phyloP scores from a whole-genome alignment of 805 yeast species.

The Kodamaea sagamina region DNA sequence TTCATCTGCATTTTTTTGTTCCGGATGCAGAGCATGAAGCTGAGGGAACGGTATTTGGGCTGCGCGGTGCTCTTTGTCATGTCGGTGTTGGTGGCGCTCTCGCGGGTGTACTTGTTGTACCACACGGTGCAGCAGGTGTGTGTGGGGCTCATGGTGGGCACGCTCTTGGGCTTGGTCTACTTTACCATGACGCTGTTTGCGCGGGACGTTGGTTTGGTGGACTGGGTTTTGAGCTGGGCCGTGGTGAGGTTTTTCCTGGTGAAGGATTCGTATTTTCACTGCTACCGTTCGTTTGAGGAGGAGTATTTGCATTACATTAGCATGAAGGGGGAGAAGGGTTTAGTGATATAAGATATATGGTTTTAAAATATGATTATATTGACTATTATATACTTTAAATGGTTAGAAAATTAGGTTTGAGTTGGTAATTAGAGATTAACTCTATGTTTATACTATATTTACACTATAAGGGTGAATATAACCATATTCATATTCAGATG shows the following conservation, averaged over 20 bases:
- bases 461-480: too few relatives aligned
- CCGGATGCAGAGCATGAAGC: conserved; percentile 40
- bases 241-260: conserved; percentile 52
- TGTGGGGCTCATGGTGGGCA: conserved; percentile 71
- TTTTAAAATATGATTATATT: neutral
- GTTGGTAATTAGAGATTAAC: too few relatives aligned
- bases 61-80: conserved; percentile 26
- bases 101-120: conserved; percentile 77
- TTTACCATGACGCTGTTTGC: conserved; percentile 52
- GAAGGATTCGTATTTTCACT: conserved; percentile 60
- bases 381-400: too few relatives aligned
- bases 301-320: conserved; percentile 36
- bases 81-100: conserved; percentile 53
- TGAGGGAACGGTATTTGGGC: conserved; percentile 29
- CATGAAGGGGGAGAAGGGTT: conserved; percentile 1
- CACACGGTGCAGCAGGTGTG: conserved; percentile 74
- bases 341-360: neutral
- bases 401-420: too few relatives aligned
- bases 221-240: conserved; percentile 63
- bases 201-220: conserved; percentile 68
- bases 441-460: too few relatives aligned
- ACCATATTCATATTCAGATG: too few relatives aligned
- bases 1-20: conserved; percentile 46
- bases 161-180: conserved; percentile 57
- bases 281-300: conserved; percentile 48